Conservation (phyloP, 305 asterid species). For the Rubia tinctorum region DNA sequence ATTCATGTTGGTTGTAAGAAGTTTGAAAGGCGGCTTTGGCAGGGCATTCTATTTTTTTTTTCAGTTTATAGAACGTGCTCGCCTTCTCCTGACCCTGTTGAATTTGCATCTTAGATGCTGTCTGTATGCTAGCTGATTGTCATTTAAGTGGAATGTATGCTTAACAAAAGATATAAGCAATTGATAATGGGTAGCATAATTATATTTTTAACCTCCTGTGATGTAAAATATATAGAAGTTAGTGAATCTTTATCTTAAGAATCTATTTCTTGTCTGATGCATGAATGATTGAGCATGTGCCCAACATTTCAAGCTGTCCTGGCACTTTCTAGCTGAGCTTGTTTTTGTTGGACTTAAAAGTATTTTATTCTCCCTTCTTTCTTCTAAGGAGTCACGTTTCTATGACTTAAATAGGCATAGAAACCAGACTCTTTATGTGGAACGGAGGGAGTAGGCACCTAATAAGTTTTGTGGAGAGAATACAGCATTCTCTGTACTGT, state of each 20-base stretch:
- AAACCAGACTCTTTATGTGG: not conserved
- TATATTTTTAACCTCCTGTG: not conserved
- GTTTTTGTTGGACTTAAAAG: not conserved
- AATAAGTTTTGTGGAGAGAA: not conserved
- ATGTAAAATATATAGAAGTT: not conserved
- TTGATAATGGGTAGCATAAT: not conserved
- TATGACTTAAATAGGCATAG: not conserved
- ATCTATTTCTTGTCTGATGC: not conserved
- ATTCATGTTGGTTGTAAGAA: conserved; percentile 2
- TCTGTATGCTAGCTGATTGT: not conserved
- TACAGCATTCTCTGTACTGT: not conserved
- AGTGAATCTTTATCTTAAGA: not conserved
- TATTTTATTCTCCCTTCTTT: no score
- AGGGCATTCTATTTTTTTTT: not conserved
- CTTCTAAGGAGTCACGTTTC: not conserved
- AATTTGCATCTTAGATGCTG: not conserved
- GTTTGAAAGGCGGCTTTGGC: not conserved
- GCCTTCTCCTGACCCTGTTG: not conserved
- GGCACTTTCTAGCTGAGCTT: not conserved
- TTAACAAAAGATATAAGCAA: not conserved
- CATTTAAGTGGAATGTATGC: not conserved
- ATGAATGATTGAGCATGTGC: not conserved
- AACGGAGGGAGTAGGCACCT: not conserved
- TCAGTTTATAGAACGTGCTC: not conserved
- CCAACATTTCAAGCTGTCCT: not conserved